Evolutionary conservation across 2,329 filamentous ascomycete genomes (phyloP).

Genomic region (Botryotinia calthae): DNA sequence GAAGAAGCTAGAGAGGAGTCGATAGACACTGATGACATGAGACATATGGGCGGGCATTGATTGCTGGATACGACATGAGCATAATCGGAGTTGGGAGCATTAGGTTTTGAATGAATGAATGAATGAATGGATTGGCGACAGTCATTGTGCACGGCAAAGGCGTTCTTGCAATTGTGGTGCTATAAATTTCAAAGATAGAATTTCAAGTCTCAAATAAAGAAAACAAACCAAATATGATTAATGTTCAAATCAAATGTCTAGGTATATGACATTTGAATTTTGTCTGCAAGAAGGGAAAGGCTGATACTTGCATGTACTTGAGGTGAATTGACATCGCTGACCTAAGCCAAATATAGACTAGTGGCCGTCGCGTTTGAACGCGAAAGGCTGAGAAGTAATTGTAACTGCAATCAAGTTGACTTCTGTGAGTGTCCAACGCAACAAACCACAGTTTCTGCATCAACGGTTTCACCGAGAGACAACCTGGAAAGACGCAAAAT

Average conservation of each 20-base stretch:
- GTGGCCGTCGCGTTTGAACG: background rate
- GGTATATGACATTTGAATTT: background rate
- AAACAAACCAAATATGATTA: background rate
- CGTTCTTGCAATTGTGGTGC: conserved; percentile 13
- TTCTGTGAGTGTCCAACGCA: background rate
- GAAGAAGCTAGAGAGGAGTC: conserved; percentile 10
- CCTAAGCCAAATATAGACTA: conserved; percentile 10
- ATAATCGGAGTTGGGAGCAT: conserved; percentile 22
- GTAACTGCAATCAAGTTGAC: background rate
- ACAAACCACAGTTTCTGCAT: background rate
- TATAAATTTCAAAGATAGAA: conserved; percentile 3
- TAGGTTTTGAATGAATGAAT: conserved; percentile 17
- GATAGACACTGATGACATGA: conserved; percentile 20
- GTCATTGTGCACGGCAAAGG: conserved; percentile 17
- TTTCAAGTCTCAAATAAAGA: background rate
- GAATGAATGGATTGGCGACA: conserved; percentile 1
- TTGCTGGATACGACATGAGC: conserved; percentile 20
- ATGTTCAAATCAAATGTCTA: background rate
- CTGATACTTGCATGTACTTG: background rate
- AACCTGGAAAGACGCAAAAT: background rate
- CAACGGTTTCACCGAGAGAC: background rate
- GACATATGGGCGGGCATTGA: conserved; percentile 18
- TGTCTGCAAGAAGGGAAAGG: background rate
- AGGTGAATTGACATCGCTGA: background rate
- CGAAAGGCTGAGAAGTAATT: background rate